Conservation (phyloP, 78 protist genomes). For the Dictyostelium intermedium region DNA sequence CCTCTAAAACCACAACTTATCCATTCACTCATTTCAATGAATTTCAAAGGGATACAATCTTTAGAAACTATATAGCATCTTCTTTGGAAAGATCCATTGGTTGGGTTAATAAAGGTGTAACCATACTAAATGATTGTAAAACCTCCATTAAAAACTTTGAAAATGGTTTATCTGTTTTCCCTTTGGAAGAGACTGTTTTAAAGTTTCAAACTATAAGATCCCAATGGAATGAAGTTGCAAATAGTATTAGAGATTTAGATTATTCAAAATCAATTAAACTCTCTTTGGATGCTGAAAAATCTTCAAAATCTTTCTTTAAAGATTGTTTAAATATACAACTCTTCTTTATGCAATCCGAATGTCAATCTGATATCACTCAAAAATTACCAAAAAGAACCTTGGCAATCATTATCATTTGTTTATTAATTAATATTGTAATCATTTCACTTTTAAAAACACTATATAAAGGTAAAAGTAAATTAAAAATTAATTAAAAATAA, state of each 20-base stretch:
- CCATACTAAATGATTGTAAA: conserved; percentile 2
- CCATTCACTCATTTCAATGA: conserved; percentile 64
- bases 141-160: not conserved
- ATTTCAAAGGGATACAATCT: conserved; percentile 50
- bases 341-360: not conserved
- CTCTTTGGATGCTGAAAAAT: conserved; percentile 27
- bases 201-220: not conserved
- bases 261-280: not conserved
- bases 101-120: not conserved
- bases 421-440: not conserved
- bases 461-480: conserved; percentile 40
- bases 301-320: not conserved
- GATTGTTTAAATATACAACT: not conserved
- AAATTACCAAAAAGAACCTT: conserved; percentile 18
- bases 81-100: conserved; percentile 38
- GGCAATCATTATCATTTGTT: not conserved
- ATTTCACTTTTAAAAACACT: not conserved
- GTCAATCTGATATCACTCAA: not conserved
- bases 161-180: not conserved
- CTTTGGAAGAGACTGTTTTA: not conserved
- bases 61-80: conserved; percentile 48
- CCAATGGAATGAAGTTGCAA: not conserved
- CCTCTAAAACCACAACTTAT: conserved; percentile 36
- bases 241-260: not conserved
- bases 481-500: conserved; percentile 61